phyloP scores from a whole-genome alignment of 2,329 filamentous ascomycete species.

The Proliferodiscus dingleyae region DNA sequence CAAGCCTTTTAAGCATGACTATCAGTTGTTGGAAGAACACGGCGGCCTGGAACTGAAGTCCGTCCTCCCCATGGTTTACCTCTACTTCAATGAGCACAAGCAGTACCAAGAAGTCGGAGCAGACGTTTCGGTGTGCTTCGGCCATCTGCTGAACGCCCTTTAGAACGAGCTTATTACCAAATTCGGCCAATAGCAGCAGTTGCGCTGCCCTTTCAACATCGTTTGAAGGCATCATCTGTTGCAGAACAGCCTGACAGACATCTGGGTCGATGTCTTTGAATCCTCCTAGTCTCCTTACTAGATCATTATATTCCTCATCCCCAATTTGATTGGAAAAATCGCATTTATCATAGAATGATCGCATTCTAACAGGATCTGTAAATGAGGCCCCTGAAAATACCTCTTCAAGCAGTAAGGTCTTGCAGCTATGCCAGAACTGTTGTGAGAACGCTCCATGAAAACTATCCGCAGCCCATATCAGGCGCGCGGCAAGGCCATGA shows the following conservation, averaged over 20 bases:
- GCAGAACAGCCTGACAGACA: slow-evolving; percentile 49
- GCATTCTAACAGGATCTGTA: slow-evolving; percentile 68
- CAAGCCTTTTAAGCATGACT: slow-evolving; percentile 64
- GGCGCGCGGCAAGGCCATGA: slow-evolving; percentile 50
- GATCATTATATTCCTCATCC: slow-evolving; percentile 70
- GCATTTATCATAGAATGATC: slow-evolving; percentile 71
- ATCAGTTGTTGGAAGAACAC: slow-evolving; percentile 68
- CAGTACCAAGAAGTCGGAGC: slow-evolving; percentile 78
- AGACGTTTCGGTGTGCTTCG: slow-evolving; percentile 64
- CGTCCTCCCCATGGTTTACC: slow-evolving; percentile 67
- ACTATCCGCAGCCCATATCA: slow-evolving; percentile 64
- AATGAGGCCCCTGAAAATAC: slow-evolving; percentile 68
- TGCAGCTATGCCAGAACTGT: slow-evolving; percentile 62
- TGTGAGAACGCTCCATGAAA: slow-evolving; percentile 69
- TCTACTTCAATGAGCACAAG: slow-evolving; percentile 84
- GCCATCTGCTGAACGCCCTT: slow-evolving; percentile 76
- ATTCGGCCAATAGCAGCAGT: slow-evolving; percentile 57
- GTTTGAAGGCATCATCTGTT: slow-evolving; percentile 40
- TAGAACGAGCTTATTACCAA: slow-evolving; percentile 71
- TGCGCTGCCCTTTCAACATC: slow-evolving; percentile 26
- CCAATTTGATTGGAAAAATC: slow-evolving; percentile 74
- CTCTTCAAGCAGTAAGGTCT: slow-evolving; percentile 64
- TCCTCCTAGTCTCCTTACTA: slow-evolving; percentile 65
- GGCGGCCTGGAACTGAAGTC: slow-evolving; percentile 61
- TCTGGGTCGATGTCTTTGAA: slow-evolving; percentile 53